Evolutionary conservation across 805 yeast species (phyloP).

Genomic region (Candida ortonii): DNA sequence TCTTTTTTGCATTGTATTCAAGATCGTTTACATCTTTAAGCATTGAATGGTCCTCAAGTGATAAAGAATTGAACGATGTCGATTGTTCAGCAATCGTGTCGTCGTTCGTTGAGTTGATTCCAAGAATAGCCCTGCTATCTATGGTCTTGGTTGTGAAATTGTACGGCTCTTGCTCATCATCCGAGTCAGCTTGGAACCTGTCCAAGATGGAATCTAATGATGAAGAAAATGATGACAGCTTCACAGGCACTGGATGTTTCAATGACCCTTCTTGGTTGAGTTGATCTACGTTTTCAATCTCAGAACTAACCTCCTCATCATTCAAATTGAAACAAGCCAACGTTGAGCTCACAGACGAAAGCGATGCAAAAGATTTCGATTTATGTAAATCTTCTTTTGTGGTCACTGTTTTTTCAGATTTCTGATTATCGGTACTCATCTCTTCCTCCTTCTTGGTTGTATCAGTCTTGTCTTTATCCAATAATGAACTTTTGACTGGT

Average conservation of each 20-base stretch:
- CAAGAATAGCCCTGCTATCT: conserved; percentile 4
- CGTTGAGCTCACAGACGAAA: conserved; percentile 32
- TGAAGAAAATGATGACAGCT: conserved; percentile 23
- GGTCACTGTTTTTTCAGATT: conserved; percentile 10
- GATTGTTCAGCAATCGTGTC: conserved; percentile 24
- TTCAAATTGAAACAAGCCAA: conserved; percentile 36
- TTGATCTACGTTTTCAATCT: conserved; percentile 3
- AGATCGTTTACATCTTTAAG: conserved; percentile 51
- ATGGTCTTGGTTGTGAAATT: background rate
- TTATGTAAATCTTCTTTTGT: conserved; percentile 1
- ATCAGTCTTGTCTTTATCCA: conserved; percentile 7
- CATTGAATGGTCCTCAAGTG: conserved; percentile 45
- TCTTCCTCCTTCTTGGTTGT: conserved; percentile 2
- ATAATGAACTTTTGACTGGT: too few species aligned
- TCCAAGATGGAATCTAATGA: conserved; percentile 30
- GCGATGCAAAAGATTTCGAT: conserved; percentile 19
- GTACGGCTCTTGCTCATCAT: conserved; percentile 8
- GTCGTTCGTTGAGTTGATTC: conserved; percentile 7
- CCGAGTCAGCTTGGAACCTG: conserved; percentile 18
- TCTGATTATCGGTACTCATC: conserved; percentile 1
- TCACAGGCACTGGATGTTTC: conserved; percentile 25
- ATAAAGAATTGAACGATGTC: conserved; percentile 37
- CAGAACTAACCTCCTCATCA: conserved; percentile 18
- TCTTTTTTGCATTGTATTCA: conserved; percentile 3
- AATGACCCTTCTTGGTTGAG: conserved; percentile 7